Evolutionary conservation across 768 basidiomycete species (phyloP), one percentile per base, ranked within the genome.

Genomic region (Agrocybe pediades): DNA sequence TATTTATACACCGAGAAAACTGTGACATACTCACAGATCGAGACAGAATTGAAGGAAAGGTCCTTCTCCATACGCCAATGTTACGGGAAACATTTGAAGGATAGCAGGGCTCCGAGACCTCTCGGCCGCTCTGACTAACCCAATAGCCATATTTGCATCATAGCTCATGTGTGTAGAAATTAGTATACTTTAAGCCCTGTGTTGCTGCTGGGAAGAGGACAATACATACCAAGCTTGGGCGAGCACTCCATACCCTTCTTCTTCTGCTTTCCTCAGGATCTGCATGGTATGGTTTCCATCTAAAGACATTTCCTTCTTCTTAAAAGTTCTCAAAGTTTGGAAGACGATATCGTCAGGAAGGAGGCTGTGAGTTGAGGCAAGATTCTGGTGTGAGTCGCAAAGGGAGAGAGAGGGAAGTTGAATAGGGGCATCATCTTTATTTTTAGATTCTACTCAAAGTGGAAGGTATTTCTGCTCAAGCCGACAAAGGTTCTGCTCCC

Each of bases 101-200:
- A 80, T 76, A 0, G 76, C 77, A 7, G 78, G 77, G 57, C 76
- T 78, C 20, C 65, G 67, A 30, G 66, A 68, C n/a, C 76, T 70
- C 57, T 79, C 78, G 0, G 77, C 77, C 2, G 77, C 75, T n/a
- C 74, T 75, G 7, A 79, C 75, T 15, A 80, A 70, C 0, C 70
- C 74, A 20, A 79, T 68, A 4, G 71, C 77, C 58, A 71, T 76
- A 45, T 76, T 72, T 0, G 74, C 70, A 58, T 80, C 77, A 57
- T 79, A 79, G 59, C 76, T 79, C 48, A 36, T 13, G 11, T 11
- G 33, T 13, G 20, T 19, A 8, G 16, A 40, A 41, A 24, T 48
- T 19, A 41, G 9, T 27, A 41, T 23, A n/a, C n/a, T n/a, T n/a
- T n/a, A n/a, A n/a, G n/a, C 17, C n/a, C 19, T 21, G 17, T 2